These are phyloP conservation scores for Conticribra weissflogii DNA, from an alignment of 108 stramenopile genomes.

Conservation along the genomic window DNA sequence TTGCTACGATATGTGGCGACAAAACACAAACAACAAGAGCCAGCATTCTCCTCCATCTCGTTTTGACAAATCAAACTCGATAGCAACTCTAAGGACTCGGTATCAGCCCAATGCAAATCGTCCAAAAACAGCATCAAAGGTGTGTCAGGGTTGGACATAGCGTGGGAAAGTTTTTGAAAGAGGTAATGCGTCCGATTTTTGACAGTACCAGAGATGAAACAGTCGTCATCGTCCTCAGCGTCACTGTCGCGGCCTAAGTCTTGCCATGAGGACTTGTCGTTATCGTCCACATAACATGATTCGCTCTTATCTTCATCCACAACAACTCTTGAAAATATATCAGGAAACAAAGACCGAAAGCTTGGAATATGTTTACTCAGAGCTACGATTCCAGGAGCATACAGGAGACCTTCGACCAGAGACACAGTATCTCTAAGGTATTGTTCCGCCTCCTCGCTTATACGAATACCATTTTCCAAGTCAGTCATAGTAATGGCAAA, in stretches of 20 bases:
- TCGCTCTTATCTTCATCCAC: slow-evolving; percentile 15
- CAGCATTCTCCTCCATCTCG: too few species aligned
- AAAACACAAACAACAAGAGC: background rate
- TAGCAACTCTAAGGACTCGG: background rate
- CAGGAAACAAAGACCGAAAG: slow-evolving; percentile 2
- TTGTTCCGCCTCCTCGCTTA: background rate
- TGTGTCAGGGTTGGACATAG: slow-evolving; percentile 8
- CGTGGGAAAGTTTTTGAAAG: slow-evolving; percentile 2
- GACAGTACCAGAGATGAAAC: background rate
- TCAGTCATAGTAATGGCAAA: background rate
- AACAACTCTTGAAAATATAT: slow-evolving; percentile 3
- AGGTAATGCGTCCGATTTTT: slow-evolving; percentile 15
- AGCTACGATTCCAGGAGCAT: slow-evolving; percentile 3
- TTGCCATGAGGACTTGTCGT: background rate
- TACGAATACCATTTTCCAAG: too few species aligned
- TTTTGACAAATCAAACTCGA: background rate
- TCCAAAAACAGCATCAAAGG: slow-evolving; percentile 25
- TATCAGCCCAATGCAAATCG: slow-evolving; percentile 34
- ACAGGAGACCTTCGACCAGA: background rate
- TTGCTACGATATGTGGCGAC: background rate
- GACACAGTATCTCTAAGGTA: background rate
- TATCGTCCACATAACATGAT: background rate
- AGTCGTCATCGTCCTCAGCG: background rate
- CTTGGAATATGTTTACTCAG: slow-evolving; percentile 8
- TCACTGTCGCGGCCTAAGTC: background rate